Conservation (phyloP, 345 rosid genomes). For the Corchorus olitorius region DNA sequence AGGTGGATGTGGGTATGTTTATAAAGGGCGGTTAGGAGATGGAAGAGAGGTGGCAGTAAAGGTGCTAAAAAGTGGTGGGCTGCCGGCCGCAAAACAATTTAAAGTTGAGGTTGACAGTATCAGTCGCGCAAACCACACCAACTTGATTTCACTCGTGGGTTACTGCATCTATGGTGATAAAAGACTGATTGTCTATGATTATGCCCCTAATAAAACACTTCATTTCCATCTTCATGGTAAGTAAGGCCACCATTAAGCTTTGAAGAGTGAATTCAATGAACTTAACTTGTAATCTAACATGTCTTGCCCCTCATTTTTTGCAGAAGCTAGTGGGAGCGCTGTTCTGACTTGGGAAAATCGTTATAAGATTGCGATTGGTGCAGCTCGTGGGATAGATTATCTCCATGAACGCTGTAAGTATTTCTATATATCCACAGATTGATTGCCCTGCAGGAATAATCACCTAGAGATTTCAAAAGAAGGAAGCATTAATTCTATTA, state of each 20-base stretch:
- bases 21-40: slow-evolving; percentile 80
- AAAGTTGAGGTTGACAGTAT: slow-evolving; percentile 94
- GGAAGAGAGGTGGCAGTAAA: slow-evolving; percentile 88
- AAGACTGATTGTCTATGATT: slow-evolving; percentile 86
- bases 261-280: slow-evolving; percentile 9
- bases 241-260: slow-evolving; percentile 44
- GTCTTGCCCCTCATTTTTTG: slow-evolving; percentile 19
- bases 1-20: slow-evolving; percentile 93
- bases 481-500: not conserved
- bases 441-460: not conserved
- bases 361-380: slow-evolving; percentile 80
- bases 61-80: slow-evolving; percentile 78
- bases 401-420: slow-evolving; percentile 95
- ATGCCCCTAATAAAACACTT: slow-evolving; percentile 80
- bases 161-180: slow-evolving; percentile 79
- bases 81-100: slow-evolving; percentile 91
- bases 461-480: not conserved
- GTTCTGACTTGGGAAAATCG: slow-evolving; percentile 81
- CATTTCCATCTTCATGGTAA: slow-evolving; percentile 85
- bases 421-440: slow-evolving; percentile 17
- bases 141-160: slow-evolving; percentile 92
- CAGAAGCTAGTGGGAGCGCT: slow-evolving; percentile 59
- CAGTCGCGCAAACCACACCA: slow-evolving; percentile 88
- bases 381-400: slow-evolving; percentile 96
- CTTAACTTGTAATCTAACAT: slow-evolving; percentile 15